Evolutionary conservation across 495 filamentous ascomycete genomes (phyloP).

Genomic region (Daldinia childiae): DNA sequence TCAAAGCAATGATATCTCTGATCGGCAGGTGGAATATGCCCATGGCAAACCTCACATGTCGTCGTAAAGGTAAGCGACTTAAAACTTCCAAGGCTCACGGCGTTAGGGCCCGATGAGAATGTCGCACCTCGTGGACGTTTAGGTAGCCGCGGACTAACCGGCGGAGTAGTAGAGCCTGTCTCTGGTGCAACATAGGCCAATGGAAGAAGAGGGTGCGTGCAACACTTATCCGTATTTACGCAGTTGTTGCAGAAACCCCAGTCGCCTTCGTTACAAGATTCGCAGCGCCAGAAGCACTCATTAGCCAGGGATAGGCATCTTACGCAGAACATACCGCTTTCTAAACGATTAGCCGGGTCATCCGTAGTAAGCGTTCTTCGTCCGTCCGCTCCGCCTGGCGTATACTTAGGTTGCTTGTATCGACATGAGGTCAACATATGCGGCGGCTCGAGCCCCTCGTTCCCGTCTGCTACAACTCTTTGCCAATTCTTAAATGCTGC

Average conservation of each 20-base stretch:
- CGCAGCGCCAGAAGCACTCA: slow-evolving; percentile 85
- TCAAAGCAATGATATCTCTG: slow-evolving; percentile 76
- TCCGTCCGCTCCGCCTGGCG: slow-evolving; percentile 58
- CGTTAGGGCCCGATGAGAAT: slow-evolving; percentile 51
- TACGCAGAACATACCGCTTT: slow-evolving; percentile 84
- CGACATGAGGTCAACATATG: slow-evolving; percentile 74
- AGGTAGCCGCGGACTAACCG: slow-evolving; percentile 39
- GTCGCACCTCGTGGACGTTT: slow-evolving; percentile 47
- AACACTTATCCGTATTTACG: slow-evolving; percentile 78
- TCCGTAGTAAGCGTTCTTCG: slow-evolving; percentile 66
- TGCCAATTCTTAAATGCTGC: slow-evolving; percentile 70
- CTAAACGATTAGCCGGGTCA: slow-evolving; percentile 71
- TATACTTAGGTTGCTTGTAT: slow-evolving; percentile 66
- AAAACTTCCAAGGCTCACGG: slow-evolving; percentile 46
- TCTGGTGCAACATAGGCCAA: slow-evolving; percentile 54
- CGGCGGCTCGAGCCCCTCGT: slow-evolving; percentile 57
- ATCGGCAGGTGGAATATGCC: slow-evolving; percentile 71
- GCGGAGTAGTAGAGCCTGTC: slow-evolving; percentile 27
- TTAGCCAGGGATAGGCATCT: slow-evolving; percentile 76
- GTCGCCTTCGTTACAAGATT: slow-evolving; percentile 83
- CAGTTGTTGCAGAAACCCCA: slow-evolving; percentile 91
- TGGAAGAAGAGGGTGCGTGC: slow-evolving; percentile 80
- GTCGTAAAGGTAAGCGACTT: slow-evolving; percentile 72
- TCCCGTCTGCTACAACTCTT: slow-evolving; percentile 36
- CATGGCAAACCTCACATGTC: slow-evolving; percentile 77